A percentile compares a stretch with the other conserved stretches of the same genome.
phyloP scores from a whole-genome alignment of 305 asterid genomes.

The Plantago coronopus region DNA sequence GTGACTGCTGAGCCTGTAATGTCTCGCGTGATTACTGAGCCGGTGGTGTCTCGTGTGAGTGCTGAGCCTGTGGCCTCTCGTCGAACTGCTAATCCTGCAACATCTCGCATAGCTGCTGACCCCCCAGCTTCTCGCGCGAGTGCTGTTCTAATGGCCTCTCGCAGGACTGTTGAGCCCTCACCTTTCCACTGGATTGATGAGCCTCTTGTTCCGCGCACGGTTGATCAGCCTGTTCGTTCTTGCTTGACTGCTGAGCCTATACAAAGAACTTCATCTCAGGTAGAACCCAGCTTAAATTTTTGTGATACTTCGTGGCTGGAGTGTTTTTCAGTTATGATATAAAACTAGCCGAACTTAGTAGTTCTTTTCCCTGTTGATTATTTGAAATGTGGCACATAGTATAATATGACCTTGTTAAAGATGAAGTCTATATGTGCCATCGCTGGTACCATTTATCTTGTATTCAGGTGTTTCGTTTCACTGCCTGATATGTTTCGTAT shows the following conservation, averaged over 20 bases:
- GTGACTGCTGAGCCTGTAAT: neutral
- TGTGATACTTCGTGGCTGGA: slow-evolving; percentile 1
- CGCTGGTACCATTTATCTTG: no score
- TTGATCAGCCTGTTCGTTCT: neutral
- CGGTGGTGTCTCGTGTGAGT: neutral
- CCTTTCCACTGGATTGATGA: neutral
- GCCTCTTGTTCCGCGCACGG: neutral
- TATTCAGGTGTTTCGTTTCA: no score
- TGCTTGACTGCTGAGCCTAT: slow-evolving; percentile 25
- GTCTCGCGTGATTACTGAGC: slow-evolving; percentile 3
- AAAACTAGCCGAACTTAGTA: no score
- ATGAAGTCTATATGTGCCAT: no score
- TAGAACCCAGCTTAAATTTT: slow-evolving; percentile 16
- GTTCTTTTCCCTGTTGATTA: no score
- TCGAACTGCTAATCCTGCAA: neutral
- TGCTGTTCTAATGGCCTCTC: neutral
- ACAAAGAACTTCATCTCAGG: slow-evolving; percentile 32
- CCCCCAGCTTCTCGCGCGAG: neutral
- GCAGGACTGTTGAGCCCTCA: neutral
- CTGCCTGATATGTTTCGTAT: no score
- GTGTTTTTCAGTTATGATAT: neutral
- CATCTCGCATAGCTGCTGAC: neutral
- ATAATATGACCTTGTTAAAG: no score
- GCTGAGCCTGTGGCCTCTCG: neutral
- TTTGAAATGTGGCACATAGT: no score